A percentile compares a stretch with the other conserved stretches of the same genome.
phyloP scores from a whole-genome alignment of 2,329 filamentous ascomycete genomes.

The Ophiostoma quercus region DNA sequence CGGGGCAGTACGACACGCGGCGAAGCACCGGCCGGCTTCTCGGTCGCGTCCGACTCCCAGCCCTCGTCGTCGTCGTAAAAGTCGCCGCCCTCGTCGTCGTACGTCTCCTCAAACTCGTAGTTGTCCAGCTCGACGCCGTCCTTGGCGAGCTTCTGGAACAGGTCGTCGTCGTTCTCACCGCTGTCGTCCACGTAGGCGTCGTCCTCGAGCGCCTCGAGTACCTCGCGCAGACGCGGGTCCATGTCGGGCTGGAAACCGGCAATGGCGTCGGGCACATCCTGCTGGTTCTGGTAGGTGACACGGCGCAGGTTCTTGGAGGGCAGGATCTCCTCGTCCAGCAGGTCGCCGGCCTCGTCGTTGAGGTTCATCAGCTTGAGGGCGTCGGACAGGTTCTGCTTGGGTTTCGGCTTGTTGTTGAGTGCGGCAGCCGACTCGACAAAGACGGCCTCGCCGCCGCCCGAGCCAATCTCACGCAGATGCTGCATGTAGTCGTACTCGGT shows the following conservation, averaged over 20 bases:
- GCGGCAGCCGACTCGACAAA: conserved; percentile 69
- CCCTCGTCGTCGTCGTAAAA: conserved; percentile 66
- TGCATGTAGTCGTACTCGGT: conserved; percentile 99
- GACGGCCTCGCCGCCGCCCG: conserved; percentile 66
- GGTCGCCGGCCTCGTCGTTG: conserved; percentile 48
- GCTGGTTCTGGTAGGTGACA: conserved; percentile 83
- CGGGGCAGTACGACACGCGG: background rate
- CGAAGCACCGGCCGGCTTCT: conserved; percentile 50
- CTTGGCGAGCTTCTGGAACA: conserved; percentile 59
- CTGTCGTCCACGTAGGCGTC: conserved; percentile 90
- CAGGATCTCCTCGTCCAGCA: conserved; percentile 69
- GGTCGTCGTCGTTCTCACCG: conserved; percentile 69
- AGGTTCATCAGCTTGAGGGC: conserved; percentile 62
- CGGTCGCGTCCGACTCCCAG: conserved; percentile 93
- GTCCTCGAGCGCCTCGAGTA: conserved; percentile 88
- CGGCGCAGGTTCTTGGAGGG: conserved; percentile 74
- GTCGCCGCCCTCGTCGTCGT: conserved; percentile 44
- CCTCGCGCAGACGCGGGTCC: conserved; percentile 87
- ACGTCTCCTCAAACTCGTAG: conserved; percentile 68
- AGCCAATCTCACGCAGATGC: conserved; percentile 83
- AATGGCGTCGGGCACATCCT: conserved; percentile 85
- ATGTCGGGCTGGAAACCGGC: conserved; percentile 96
- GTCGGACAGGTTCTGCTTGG: conserved; percentile 76
- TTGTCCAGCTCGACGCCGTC: conserved; percentile 50
- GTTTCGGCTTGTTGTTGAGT: conserved; percentile 65